phyloP scores from a whole-genome alignment of 768 basidiomycete genomes.

The Xerocomellus dryophilus region DNA sequence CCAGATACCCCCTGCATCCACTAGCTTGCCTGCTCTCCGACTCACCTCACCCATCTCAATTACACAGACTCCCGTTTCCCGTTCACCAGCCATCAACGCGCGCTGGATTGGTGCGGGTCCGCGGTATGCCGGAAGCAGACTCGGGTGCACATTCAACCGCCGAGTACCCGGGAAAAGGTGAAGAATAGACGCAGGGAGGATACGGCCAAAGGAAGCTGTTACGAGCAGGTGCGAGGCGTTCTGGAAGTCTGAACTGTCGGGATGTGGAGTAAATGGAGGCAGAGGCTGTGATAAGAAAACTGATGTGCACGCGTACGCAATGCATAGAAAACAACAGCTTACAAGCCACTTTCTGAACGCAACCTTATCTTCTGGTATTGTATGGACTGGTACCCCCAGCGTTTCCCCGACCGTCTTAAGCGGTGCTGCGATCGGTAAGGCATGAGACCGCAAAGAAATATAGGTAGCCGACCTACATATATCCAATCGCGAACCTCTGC shows the following conservation, averaged over 20 bases:
- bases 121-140: conserved; percentile 81
- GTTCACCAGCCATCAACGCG: conserved; percentile 64
- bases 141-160: conserved; percentile 87
- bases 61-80: conserved; percentile 75
- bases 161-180: conserved; percentile 53
- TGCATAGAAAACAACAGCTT: conserved; percentile 16
- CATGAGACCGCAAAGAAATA: neutral
- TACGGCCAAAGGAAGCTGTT: conserved; percentile 90
- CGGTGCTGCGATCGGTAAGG: conserved; percentile 51
- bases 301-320: neutral
- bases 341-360: conserved; percentile 70
- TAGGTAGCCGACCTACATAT: conserved; percentile 41
- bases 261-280: conserved; percentile 31
- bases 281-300: conserved; percentile 41
- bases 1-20: conserved; percentile 79
- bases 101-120: conserved; percentile 91
- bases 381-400: conserved; percentile 51
- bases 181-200: conserved; percentile 64
- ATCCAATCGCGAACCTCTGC: conserved; percentile 55
- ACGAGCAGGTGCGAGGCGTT: conserved; percentile 58
- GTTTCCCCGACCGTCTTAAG: conserved; percentile 58
- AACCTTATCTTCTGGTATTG: conserved; percentile 55
- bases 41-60: conserved; percentile 65
- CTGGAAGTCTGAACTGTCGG: conserved; percentile 11
- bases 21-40: conserved; percentile 48